Percentiles rank a stretch among this genome's conserved stretches.
Evolutionary conservation across 257 asterid genomes (phyloP).

Genomic region (Jacaranda copaia): DNA sequence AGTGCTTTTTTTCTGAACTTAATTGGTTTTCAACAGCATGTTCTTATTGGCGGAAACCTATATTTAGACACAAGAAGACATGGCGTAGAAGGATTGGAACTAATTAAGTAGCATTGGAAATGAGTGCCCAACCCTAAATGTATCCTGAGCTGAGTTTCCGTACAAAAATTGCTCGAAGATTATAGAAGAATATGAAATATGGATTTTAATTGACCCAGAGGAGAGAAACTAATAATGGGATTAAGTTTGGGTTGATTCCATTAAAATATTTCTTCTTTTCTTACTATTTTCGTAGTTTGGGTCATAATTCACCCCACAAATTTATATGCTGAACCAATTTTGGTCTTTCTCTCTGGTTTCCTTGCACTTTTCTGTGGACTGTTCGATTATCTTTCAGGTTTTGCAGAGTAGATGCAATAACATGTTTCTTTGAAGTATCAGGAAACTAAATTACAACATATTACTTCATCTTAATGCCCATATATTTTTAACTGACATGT

Average conservation of each 20-base stretch:
- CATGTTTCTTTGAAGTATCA: not conserved
- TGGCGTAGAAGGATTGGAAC: not conserved
- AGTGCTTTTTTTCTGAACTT: not conserved
- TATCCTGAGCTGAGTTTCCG: not conserved
- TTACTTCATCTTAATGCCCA: constrained; percentile 11
- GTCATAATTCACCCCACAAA: not conserved
- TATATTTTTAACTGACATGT: not conserved
- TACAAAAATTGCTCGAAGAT: not conserved
- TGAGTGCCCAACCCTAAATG: not conserved
- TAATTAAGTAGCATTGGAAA: not conserved
- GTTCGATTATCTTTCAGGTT: not conserved
- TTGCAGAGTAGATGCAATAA: not conserved
- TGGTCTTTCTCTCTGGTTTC: not conserved
- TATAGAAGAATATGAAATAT: not conserved
- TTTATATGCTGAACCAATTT: not conserved
- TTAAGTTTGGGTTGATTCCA: not conserved
- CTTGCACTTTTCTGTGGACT: not conserved
- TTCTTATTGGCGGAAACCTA: not conserved
- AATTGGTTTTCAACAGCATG: not conserved
- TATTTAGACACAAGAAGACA: not conserved
- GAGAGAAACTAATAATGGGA: not conserved
- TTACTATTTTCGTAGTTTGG: constrained; percentile 9
- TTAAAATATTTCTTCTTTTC: not conserved
- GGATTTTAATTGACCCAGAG: not conserved
- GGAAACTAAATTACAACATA: not conserved